Evolutionary conservation across 1,284 basidiomycete species (phyloP), one percentile per base, ranked within the genome.

Genomic region (Flammula alnicola): DNA sequence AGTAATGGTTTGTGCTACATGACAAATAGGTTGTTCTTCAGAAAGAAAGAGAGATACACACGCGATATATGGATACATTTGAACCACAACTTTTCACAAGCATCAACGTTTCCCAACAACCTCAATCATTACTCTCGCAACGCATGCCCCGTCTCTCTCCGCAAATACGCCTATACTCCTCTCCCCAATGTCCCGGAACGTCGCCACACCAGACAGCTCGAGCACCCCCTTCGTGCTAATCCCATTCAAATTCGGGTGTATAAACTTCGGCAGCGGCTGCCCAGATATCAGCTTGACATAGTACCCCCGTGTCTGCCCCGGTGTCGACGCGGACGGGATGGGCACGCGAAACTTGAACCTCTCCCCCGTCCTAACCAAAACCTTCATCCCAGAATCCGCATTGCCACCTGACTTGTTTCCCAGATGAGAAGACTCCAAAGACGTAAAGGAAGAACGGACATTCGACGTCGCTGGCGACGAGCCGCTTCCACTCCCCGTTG

Each of bases 201-300:
- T 60, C 3, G 86, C 82, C 31, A 77, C 69, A 14, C 85, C 86
- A 58, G 73, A 77, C 36, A 86, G 72, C 60, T 86, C 83, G 19
- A 86, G 72, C 22, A 70, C 72, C 30, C 75, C 76, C 57, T 69
- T 75, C 37, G 64, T 69, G 27, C 71, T 70, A 36, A 68, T 68
- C 10, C 71, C 70, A 54, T 73, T 76, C 49, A 79, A 60, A 59
- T 84, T 79, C 5, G 77, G 74, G 31, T 77, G 74, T 57, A 87
- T 61, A 67, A 85, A 87, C 40, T 69, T 63, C 11, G 86, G 86
- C 47, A 87, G 63, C 43, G 75, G 62, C 51, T 73, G 70, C 25
- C 84, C 84, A 10, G 79, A 79, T 32, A 75, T 68, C 51, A 81
- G 64, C 55, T 73, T 75, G 46, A 76, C 79, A 50, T 77, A 73